Percentiles rank a stretch among this genome's conserved stretches.
Evolutionary conservation across 768 basidiomycete species (phyloP).

Genomic region (Brasilioporus rufonigricans): DNA sequence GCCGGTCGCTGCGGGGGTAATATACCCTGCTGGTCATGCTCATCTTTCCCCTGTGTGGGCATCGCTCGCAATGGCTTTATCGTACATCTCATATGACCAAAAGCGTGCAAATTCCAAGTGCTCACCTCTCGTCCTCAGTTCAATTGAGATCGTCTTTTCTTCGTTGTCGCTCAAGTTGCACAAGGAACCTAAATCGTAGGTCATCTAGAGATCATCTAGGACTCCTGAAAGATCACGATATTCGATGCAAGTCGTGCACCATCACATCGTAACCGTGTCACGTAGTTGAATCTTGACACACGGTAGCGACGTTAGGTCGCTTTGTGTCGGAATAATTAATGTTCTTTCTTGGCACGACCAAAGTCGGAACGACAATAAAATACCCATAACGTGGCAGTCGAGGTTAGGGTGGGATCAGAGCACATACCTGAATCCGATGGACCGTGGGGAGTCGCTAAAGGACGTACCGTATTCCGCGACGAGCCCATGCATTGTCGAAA

Average conservation of each 20-base stretch:
- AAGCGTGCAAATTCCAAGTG: not conserved
- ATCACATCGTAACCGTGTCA: not conserved
- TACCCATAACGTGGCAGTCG: conserved; percentile 88
- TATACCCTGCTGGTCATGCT: conserved; percentile 68
- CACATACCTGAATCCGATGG: conserved; percentile 69
- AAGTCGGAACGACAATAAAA: conserved; percentile 83
- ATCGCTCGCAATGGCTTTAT: conserved; percentile 76
- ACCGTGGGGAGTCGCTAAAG: conserved; percentile 76
- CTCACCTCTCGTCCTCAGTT: conserved; percentile 35
- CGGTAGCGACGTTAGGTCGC: conserved; percentile 5
- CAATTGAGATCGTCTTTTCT: conserved; percentile 60
- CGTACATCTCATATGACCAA: conserved; percentile 38
- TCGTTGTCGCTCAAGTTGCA: conserved; percentile 58
- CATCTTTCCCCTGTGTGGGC: conserved; percentile 77
- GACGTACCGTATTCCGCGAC: conserved; percentile 66
- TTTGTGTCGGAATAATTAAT: conserved; percentile 35
- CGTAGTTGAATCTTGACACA: not conserved
- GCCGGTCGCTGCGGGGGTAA: conserved; percentile 75
- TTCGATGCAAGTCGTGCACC: conserved; percentile 2
- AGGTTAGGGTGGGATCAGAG: conserved; percentile 82
- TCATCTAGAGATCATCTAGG: not conserved
- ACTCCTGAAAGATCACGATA: not conserved
- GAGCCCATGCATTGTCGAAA: conserved; percentile 62
- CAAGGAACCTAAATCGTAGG: conserved; percentile 30
- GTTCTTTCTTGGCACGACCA: conserved; percentile 63